Conservation (phyloP, 2,329 filamentous ascomycete species). For the Cercospora sp. region DNA sequence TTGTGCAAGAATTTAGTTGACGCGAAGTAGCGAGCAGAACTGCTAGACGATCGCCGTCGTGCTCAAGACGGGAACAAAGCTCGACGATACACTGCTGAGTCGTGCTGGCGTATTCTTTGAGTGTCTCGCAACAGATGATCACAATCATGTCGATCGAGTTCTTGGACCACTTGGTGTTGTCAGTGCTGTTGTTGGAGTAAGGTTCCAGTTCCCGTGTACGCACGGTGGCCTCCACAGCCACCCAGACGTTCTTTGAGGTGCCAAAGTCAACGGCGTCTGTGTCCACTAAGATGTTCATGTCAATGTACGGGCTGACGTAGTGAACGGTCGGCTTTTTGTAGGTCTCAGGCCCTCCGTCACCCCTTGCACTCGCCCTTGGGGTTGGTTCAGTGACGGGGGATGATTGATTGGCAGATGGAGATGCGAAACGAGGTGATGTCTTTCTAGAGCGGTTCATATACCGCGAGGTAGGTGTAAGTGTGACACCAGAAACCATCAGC, state of each 20-base stretch:
- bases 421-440: constrained; percentile 15
- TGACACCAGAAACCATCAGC: constrained; percentile 19
- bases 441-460: constrained; percentile 9
- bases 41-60: constrained; percentile 19
- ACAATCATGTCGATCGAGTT: constrained; percentile 22
- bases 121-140: constrained; percentile 18
- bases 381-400: constrained; percentile 25
- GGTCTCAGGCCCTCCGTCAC: not conserved
- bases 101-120: constrained; percentile 1
- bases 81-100: constrained; percentile 23
- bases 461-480: constrained; percentile 19
- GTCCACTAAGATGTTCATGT: constrained; percentile 30
- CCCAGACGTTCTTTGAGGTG: constrained; percentile 33
- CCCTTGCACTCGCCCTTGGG: constrained; percentile 21
- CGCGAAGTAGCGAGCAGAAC: constrained; percentile 14
- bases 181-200: not conserved
- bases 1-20: constrained; percentile 6
- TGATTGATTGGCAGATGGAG: constrained; percentile 14
- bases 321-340: not conserved
- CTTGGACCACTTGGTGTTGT: not conserved
- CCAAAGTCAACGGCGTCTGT: constrained; percentile 30
- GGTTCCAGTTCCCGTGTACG: constrained; percentile 23
- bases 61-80: constrained; percentile 20
- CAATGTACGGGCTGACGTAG: constrained; percentile 31
- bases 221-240: constrained; percentile 34